Conservation (phyloP, 306 rosid species). For the Sphenostylis stenocarpa region DNA sequence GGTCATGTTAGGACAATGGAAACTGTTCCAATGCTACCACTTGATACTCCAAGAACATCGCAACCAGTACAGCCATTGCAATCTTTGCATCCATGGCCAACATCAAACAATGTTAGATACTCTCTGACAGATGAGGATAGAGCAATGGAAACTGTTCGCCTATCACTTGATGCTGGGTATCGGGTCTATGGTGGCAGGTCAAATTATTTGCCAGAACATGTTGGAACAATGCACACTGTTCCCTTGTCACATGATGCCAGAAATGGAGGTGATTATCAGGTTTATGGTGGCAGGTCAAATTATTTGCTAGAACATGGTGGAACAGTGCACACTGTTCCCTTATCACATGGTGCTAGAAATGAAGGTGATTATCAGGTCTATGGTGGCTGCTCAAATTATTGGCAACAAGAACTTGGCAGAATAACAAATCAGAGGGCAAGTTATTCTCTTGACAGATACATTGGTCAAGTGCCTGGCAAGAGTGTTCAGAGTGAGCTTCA, state of each 20-base stretch:
- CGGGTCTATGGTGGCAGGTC: constrained; percentile 11
- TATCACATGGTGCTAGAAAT: constrained; percentile 16
- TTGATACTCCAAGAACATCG: not conserved
- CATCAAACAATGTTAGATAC: not conserved
- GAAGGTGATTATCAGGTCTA: constrained; percentile 3
- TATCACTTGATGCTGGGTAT: constrained; percentile 14
- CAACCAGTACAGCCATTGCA: constrained; percentile 21
- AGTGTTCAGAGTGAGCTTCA: not conserved
- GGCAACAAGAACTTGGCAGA: constrained; percentile 4
- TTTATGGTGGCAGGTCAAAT: constrained; percentile 6
- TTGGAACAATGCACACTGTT: not conserved
- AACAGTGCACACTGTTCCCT: not conserved
- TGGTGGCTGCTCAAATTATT: constrained; percentile 19
- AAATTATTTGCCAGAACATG: constrained; percentile 20
- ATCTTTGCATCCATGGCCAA: not conserved
- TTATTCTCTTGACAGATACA: constrained; percentile 11
- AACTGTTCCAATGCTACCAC: not conserved
- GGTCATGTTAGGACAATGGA: not conserved
- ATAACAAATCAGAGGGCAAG: not conserved
- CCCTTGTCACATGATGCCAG: constrained; percentile 11
- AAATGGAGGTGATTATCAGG: constrained; percentile 9
- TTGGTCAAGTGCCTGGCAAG: constrained; percentile 9
- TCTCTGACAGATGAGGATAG: not conserved
- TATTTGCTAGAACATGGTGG: constrained; percentile 8
- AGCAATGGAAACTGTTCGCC: not conserved